These are phyloP conservation scores for Colletotrichum melonis DNA, from an alignment of 2,329 filamentous ascomycete species.

Conservation along the genomic window DNA sequence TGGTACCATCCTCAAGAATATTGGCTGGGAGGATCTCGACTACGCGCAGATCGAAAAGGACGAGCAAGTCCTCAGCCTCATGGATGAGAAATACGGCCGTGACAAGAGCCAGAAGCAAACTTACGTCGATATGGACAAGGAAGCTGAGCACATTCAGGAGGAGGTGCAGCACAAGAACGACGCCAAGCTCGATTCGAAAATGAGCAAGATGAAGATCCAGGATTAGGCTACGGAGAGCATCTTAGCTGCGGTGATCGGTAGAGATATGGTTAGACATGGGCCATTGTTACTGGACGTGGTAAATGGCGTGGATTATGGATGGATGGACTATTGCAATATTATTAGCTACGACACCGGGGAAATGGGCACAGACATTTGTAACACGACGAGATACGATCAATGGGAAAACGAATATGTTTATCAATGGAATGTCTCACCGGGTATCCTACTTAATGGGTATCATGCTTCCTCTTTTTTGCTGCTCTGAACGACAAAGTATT, in stretches of 20 bases:
- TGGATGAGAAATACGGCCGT: constrained; percentile 51
- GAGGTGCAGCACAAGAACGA: constrained; percentile 42
- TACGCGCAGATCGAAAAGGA: constrained; percentile 47
- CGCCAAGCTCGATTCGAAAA: constrained; percentile 40
- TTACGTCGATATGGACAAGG: constrained; percentile 35
- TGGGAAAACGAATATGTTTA: constrained; percentile 11
- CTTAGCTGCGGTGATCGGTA: constrained; percentile 31
- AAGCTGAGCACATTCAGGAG: constrained; percentile 32
- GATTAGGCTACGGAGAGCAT: constrained; percentile 35
- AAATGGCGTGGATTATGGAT: background rate
- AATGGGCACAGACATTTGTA: background rate
- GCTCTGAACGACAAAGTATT: constrained; percentile 82
- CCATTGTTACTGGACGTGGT: constrained; percentile 5
- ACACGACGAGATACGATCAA: constrained; percentile 13
- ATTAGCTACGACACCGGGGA: constrained; percentile 8
- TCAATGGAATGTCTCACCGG: constrained; percentile 3
- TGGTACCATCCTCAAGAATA: constrained; percentile 73
- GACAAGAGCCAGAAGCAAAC: constrained; percentile 42
- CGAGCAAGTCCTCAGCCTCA: constrained; percentile 43
- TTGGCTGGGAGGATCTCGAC: constrained; percentile 77
- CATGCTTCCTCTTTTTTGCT: constrained; percentile 46
- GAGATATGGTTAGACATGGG: constrained; percentile 22
- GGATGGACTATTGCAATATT: constrained; percentile 1
- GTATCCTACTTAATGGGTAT: constrained; percentile 27
- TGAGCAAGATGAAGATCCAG: constrained; percentile 40